Conservation (phyloP, 2,329 filamentous ascomycete genomes). For the Colletotrichum sublineola region DNA sequence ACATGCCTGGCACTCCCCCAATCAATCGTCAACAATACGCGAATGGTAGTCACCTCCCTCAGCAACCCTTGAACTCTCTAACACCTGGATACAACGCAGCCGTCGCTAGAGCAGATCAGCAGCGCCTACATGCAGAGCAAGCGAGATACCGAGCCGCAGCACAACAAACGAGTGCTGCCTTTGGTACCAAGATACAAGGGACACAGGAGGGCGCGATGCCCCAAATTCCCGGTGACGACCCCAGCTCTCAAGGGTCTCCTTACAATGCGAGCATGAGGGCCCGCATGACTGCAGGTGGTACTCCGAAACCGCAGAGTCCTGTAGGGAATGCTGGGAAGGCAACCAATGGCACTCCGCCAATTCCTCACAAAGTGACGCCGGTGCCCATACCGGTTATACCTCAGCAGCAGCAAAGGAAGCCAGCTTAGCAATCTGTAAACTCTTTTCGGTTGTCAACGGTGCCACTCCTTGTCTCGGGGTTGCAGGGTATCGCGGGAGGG, state of each 20-base stretch:
- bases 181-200: slow-evolving; percentile 62
- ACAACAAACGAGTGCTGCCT: slow-evolving; percentile 57
- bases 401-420: slow-evolving; percentile 50
- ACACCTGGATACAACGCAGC: slow-evolving; percentile 34
- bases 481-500: not conserved
- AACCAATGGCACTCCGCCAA: slow-evolving; percentile 53
- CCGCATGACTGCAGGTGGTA: slow-evolving; percentile 51
- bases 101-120: slow-evolving; percentile 33
- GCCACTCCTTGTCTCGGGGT: not conserved
- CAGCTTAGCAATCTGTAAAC: slow-evolving; percentile 25
- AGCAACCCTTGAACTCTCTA: slow-evolving; percentile 45
- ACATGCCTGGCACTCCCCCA: slow-evolving; percentile 46
- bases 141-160: slow-evolving; percentile 63
- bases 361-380: slow-evolving; percentile 59
- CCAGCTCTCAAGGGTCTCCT: slow-evolving; percentile 49
- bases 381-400: slow-evolving; percentile 60
- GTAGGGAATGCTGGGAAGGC: slow-evolving; percentile 30
- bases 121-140: slow-evolving; percentile 60
- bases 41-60: slow-evolving; percentile 51
- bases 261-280: slow-evolving; percentile 54
- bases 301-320: slow-evolving; percentile 52
- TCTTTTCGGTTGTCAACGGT: not conserved
- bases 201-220: slow-evolving; percentile 55
- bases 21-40: slow-evolving; percentile 48
- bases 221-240: slow-evolving; percentile 53